Conservation (phyloP, 805 yeast species). For the Ogataea methanolica region DNA sequence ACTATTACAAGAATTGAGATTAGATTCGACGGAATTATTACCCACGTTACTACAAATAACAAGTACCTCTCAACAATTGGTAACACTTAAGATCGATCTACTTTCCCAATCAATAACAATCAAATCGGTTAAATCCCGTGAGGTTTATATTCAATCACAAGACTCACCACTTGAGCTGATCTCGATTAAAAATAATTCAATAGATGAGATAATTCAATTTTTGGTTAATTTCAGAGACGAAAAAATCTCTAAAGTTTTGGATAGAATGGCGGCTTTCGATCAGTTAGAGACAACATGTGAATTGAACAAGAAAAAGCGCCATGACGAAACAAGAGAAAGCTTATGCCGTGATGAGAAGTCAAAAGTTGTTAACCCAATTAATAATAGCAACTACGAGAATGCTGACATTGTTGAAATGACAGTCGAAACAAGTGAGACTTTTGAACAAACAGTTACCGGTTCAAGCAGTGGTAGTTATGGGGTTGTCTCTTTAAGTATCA, state of each 20-base stretch:
- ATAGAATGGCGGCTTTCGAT: neutral
- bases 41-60: constrained; percentile 8
- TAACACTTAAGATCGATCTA: constrained; percentile 15
- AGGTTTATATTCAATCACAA: constrained; percentile 13
- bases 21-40: constrained; percentile 1
- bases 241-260: neutral
- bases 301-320: neutral
- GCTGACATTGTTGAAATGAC: too few relatives aligned
- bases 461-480: too few relatives aligned
- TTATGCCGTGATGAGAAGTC: too few relatives aligned
- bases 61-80: constrained; percentile 6
- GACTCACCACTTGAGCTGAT: constrained; percentile 12
- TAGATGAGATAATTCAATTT: constrained; percentile 4
- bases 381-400: too few relatives aligned
- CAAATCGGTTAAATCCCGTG: constrained; percentile 10
- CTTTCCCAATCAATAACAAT: constrained; percentile 3
- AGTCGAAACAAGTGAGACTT: too few relatives aligned
- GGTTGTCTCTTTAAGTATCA: too few relatives aligned
- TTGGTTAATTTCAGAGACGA: constrained; percentile 5
- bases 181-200: neutral
- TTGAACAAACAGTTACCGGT: too few relatives aligned
- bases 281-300: neutral
- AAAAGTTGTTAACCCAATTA: too few relatives aligned
- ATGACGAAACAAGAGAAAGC: too few relatives aligned
- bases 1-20: neutral